Conservation (phyloP, 2,329 filamentous ascomycete species). For the Hypoxylon sp. region DNA sequence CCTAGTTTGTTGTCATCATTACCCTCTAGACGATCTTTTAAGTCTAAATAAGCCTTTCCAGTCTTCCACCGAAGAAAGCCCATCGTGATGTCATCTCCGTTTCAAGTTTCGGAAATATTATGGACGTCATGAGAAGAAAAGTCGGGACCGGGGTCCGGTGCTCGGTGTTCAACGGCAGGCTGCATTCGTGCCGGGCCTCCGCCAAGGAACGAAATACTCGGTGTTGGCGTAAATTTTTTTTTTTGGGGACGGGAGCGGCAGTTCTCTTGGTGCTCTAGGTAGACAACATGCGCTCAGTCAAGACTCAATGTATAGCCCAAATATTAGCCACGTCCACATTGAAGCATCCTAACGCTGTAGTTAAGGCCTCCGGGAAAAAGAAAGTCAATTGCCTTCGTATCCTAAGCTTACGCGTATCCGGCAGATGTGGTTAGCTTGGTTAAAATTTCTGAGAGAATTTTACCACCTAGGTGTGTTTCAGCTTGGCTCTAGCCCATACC, state of each 20-base stretch:
- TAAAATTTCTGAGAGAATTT: neutral
- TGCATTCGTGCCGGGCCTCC: neutral
- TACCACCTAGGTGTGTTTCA: neutral
- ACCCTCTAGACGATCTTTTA: neutral
- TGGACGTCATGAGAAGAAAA: neutral
- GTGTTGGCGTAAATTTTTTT: neutral
- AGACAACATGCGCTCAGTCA: neutral
- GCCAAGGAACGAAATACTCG: slow-evolving; percentile 4
- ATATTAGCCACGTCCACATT: neutral
- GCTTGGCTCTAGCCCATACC: neutral
- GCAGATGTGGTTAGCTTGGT: neutral
- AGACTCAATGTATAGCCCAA: neutral
- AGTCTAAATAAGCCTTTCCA: neutral
- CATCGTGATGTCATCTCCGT: slow-evolving; percentile 1
- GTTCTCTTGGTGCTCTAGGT: too few species aligned
- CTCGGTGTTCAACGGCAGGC: neutral
- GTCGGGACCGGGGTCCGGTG: neutral
- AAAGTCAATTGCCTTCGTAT: neutral
- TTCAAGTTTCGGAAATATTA: neutral
- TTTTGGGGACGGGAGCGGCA: neutral
- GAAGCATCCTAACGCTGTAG: neutral
- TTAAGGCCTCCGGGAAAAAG: neutral
- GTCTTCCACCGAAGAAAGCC: neutral
- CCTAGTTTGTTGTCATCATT: neutral
- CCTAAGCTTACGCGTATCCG: slow-evolving; percentile 13